Base-by-base conservation (phyloP, 176 grass and related monocot species). In the Saccharum spontaneum region DNA sequence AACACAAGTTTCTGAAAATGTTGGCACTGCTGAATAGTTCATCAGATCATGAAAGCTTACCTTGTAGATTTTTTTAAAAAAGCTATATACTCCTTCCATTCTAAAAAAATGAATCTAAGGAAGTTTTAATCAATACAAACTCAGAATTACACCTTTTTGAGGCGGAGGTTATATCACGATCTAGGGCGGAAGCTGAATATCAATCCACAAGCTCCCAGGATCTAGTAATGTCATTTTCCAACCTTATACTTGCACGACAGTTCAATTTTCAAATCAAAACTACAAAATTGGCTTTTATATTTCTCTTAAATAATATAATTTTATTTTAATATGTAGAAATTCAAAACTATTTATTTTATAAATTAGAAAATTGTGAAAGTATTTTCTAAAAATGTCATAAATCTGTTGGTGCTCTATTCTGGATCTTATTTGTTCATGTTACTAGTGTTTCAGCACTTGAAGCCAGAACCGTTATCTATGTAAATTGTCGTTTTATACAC, bases 1-100 rank as follows among this genome's bases (percentile, higher is more conserved):
- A 86, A 71, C n/a, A 73, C 72, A 57, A 73, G 79, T 2, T 37
- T 77, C 54, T 71, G 5, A 80, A 85, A 48, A 34, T 73, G 37
- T 67, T 78, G 17, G 66, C 15, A 48, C 17, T 50, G 14, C 28
- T 31, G 13, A 31, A 12, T 8, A 43, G 37, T 49, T 48, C 45
- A 9, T 11, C n/a, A 12, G 6, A 34, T 37, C 34, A 4, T 3
- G 55, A 23, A 60, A 60, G 8, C 55, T 59, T 59, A 22, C 52
- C 52, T 57, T 55, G 52, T 54, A 54, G 50, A 54, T 54, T 36
- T 46, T 46, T 28, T 28, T 28, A 28, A 28, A 46, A 46, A 46
- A 48, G 46, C 13, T 48, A 48, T 15, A 15, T 48, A 48, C 46
- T 48, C 46, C 13, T 2, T 13, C 44, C 10, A 48, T 48, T 9